Evolutionary conservation across 2,329 filamentous ascomycete genomes (phyloP).

Genomic region (Fusarium foetens): DNA sequence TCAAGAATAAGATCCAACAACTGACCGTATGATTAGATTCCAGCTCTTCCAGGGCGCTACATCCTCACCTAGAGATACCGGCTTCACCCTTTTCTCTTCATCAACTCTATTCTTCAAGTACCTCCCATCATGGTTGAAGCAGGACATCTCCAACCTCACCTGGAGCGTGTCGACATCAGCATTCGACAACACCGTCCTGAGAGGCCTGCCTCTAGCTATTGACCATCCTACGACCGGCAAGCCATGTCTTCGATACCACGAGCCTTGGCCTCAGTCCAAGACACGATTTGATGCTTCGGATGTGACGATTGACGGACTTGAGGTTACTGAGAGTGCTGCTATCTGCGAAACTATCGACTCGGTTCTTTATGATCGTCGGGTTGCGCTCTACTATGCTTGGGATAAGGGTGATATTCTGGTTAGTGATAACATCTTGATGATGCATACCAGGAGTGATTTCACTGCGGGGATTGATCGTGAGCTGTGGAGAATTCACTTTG

Average conservation of each 20-base stretch:
- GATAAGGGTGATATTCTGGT: constrained; percentile 65
- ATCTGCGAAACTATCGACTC: constrained; percentile 55
- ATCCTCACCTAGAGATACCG: constrained; percentile 59
- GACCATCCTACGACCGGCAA: constrained; percentile 57
- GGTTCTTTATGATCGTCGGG: constrained; percentile 60
- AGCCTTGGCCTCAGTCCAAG: constrained; percentile 63
- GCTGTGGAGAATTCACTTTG: constrained; percentile 63
- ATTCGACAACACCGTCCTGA: constrained; percentile 57
- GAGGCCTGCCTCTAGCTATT: constrained; percentile 56
- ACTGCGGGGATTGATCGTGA: constrained; percentile 56
- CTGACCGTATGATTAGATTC: constrained; percentile 49
- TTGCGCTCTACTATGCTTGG: constrained; percentile 63
- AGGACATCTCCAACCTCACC: constrained; percentile 52
- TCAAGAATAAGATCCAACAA: background rate
- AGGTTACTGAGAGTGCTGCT: constrained; percentile 45
- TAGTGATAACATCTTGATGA: constrained; percentile 61
- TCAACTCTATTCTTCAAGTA: constrained; percentile 62
- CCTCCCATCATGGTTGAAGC: constrained; percentile 51
- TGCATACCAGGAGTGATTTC: constrained; percentile 62
- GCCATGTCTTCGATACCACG: constrained; percentile 64
- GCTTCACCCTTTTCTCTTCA: constrained; percentile 64
- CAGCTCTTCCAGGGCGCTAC: constrained; percentile 63
- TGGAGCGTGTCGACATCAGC: constrained; percentile 62
- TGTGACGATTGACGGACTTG: constrained; percentile 54
- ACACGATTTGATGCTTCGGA: constrained; percentile 61